Base-by-base conservation (phyloP, 1,139 yeast genomes). In the Zygoascus sp. region DNA sequence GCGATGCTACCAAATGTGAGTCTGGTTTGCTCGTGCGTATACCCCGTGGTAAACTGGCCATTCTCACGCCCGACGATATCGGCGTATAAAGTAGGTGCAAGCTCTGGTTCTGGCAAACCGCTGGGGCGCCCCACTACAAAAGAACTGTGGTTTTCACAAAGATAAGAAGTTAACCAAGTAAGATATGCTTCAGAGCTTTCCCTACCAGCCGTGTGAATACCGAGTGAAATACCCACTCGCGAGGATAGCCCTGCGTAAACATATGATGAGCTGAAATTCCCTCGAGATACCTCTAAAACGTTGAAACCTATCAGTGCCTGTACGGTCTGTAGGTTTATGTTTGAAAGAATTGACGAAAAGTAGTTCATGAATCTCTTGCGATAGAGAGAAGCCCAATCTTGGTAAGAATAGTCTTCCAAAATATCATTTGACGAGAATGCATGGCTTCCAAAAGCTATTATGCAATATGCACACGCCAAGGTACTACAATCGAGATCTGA, bases 381-480 rank as follows among this genome's bases (percentile, higher is more conserved):
- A 44, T 47, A 47, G 3, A 34, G 42, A 6, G 22, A 21, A 6
- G 50, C 43, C 50, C 50, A 47, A 4, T 47, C 46, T 23, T 47
- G 47, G 8, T 42, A 32, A 17, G 35, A 25, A 11, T 32, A 16
- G 2, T 23, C 42, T 16, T 47, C 47, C 2, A 47, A 21, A 8
- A 15, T 22, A 6, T 19, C 37, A 9, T 16, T 28, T 20, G 10
- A 30, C 5, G 47, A 47, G 32, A 36, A 40, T 1, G 38, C 16
- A 20, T 21, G 36, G 5, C 45, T 47, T 7, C 50, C 50, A 11
- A 47, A 25, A 11, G 45, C 44, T 3, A 47, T 34, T 20, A 43
- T 43, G 19, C 37, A 19, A 20, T 39, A 47, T 15, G 44, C 16
- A 35, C 43, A 38, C 21, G 28, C 23, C 6, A 47, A 23, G 22